Evolutionary conservation across 1,284 basidiomycete species (phyloP), one percentile per base, ranked within the genome.

Genomic region (Albatrellus sp.): DNA sequence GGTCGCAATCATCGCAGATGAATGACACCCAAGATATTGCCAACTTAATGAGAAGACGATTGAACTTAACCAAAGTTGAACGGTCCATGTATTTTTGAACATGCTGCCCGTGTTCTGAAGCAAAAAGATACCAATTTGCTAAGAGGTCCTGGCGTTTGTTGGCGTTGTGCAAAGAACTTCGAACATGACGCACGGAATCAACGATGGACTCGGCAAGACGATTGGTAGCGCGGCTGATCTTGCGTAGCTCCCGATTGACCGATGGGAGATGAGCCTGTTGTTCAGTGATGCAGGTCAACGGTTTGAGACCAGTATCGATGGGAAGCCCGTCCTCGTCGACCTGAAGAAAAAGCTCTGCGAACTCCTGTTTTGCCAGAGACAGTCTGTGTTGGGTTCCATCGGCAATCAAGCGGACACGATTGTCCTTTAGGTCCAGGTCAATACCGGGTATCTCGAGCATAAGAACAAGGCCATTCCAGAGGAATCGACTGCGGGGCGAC

Each of bases 1-100:
- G 90, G 55, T 97, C 89, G 64, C 96, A 99, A 56, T 94, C 90
- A 59, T 98, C 93, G 63, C 91, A 97, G 51, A 98, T 96, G 67
- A 99, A 98, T 20, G 90, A 83, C 20, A 98, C 90, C 96, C 96
- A 99, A 16, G 88, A 85, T 54, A 97, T 96, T 2, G 91, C 89
- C 37, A 96, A 74, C 50, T 80, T 80, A 62, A 93, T 86, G 32
- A 97, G 69, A 6, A 85, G 69, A 14, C 82, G 76, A 55, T 88
- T 87, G 66, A 94, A 93, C 48, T 84, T 80, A 47, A 75, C 67
- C 52, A 85, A 66, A 2, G 77, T 73, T 0, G 73, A 58, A 14
- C 75, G 73, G 55, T 93, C 90, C 81, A 94, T 89, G 59, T 88
- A 81, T 52, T 84, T 80, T 54, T 90, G 82, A 1, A 86, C 87